Conservation (phyloP, 2,329 filamentous ascomycete species). For the Colletotrichum sp. region DNA sequence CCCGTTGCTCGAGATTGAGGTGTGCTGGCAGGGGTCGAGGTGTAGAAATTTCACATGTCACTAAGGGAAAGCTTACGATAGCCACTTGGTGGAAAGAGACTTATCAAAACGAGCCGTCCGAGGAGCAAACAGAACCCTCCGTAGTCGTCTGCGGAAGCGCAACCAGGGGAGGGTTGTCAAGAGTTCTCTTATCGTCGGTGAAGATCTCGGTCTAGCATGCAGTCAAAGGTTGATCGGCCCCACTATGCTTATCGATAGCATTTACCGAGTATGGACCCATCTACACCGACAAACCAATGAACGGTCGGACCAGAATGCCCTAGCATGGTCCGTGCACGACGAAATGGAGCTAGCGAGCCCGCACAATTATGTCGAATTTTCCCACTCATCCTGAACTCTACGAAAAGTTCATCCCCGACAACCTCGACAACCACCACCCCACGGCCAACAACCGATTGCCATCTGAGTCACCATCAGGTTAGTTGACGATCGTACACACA, state of each 20-base stretch:
- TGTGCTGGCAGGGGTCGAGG: neutral
- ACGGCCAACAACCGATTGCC: conserved; percentile 20
- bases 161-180: neutral
- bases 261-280: neutral
- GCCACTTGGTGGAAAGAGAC: neutral
- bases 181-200: neutral
- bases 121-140: neutral
- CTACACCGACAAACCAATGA: neutral
- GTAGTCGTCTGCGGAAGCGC: neutral
- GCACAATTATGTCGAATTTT: conserved; percentile 16
- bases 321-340: conserved; percentile 10
- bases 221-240: accelerated
- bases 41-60: neutral
- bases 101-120: neutral
- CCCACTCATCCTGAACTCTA: neutral
- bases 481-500: conserved; percentile 4
- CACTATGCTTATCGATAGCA: neutral
- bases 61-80: neutral
- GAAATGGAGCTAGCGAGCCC: conserved; percentile 16
- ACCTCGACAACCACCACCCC: conserved; percentile 21
- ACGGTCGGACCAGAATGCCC: neutral
- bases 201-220: neutral
- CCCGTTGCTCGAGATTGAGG: neutral
- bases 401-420: conserved; percentile 19
- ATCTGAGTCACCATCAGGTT: conserved; percentile 20